Evolutionary conservation across 495 filamentous ascomycete species (phyloP), one percentile per base, ranked within the genome.

Genomic region (Talaromyces liani): DNA sequence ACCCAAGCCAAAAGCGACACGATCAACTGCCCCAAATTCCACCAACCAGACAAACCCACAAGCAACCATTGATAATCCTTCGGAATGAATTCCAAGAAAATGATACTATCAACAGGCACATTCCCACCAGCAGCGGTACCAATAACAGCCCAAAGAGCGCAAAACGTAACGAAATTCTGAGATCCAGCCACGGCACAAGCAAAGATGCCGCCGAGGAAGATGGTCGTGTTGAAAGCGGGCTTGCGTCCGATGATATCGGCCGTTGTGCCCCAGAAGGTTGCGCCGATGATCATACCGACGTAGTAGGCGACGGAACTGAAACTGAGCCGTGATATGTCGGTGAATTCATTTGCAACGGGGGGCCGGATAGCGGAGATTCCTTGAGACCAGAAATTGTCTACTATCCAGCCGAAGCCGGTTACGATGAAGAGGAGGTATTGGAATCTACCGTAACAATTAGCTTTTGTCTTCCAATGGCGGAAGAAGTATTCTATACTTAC

Each of bases 301-400:
- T 74, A 75, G 58, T 74, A 75, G 4, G 72, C 72, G 24, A 75
- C 72, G 6, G 73, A 72, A 62, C 73, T 75, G 62, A 71, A 75
- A 63, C 73, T 74, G 59, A 72, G 67, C 24, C 70, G 67, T 0
- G 63, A 61, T 9, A 74, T 72, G 10, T 64, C 70, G 0, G 65
- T 54, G 45, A 75, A 72, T 54, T 75, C 73, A 34, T 66, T 65
- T 24, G 67, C 27, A 18, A 76, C 72, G 2, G 72, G 69, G 3
- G 73, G 73, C 18, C 72, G 72, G 7, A 74, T 66, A 45, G 66
- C 70, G 31, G 66, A 65, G 51, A 76, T 71, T 0, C 73, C 72
- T 65, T 74, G 70, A 0, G 72, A 73, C 53, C 69, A 69, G 41
- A 76, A 73, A 36, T 74, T 74, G 62, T 76, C 73, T 3, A 76